Percentiles rank a stretch among this genome's conserved stretches.
Evolutionary conservation across 148 eudicot genomes (phyloP).

Genomic region (Persicaria maculosa): DNA sequence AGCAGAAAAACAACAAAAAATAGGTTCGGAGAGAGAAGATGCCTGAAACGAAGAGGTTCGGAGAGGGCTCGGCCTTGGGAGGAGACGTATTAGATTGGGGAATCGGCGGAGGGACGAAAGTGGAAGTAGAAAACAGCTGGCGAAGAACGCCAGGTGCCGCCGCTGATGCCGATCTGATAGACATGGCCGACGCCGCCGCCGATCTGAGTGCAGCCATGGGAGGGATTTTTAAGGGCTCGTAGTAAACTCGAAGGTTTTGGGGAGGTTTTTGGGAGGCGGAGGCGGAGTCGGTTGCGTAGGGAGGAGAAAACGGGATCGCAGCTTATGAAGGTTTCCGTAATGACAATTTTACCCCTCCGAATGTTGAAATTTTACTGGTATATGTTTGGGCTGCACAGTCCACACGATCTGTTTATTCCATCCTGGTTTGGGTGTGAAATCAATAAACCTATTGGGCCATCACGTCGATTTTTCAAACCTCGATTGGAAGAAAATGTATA

Average conservation of each 20-base stretch:
- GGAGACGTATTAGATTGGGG: conserved; percentile 8
- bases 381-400: no score
- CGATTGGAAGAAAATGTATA: no score
- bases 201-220: conserved; percentile 1
- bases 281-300: not conserved
- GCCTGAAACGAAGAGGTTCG: conserved; percentile 35
- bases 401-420: no score
- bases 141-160: conserved; percentile 21
- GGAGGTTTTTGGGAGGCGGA: not conserved
- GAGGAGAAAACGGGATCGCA: not conserved
- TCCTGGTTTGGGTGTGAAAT: no score
- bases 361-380: not conserved
- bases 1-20: not conserved
- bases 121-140: conserved; percentile 25
- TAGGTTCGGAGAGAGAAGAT: not conserved
- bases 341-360: not conserved
- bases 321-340: not conserved
- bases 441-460: no score
- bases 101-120: conserved; percentile 21
- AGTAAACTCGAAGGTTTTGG: not conserved
- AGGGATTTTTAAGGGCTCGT: not conserved
- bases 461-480: no score
- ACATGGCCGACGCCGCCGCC: conserved; percentile 12
- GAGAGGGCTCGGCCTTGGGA: conserved; percentile 24
- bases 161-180: conserved; percentile 20